Evolutionary conservation across 208 protist genomes (phyloP).

Genomic region (Leishmania major): DNA sequence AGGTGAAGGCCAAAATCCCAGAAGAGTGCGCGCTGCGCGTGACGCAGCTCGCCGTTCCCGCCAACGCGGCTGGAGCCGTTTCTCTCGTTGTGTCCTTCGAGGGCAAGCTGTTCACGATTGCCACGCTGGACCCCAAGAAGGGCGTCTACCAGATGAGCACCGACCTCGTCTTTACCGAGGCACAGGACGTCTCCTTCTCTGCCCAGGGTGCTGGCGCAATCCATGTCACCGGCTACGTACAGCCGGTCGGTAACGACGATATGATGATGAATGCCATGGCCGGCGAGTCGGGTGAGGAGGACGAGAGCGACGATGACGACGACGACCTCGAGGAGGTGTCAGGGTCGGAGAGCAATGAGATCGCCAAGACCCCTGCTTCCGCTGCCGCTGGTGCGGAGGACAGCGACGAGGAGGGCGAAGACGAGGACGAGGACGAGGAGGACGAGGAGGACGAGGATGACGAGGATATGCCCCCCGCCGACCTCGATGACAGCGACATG

Average conservation of each 20-base stretch:
- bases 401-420: conserved; percentile 26
- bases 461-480: conserved; percentile 4
- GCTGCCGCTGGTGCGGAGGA: conserved; percentile 28
- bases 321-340: conserved; percentile 45
- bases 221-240: conserved; percentile 87
- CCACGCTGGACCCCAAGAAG: conserved; percentile 85
- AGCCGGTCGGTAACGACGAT: conserved; percentile 79
- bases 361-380: neutral
- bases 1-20: conserved; percentile 87
- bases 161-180: conserved; percentile 86
- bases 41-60: conserved; percentile 86
- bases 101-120: conserved; percentile 89
- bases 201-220: conserved; percentile 74
- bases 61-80: conserved; percentile 74
- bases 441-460: conserved; percentile 38
- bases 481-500: neutral
- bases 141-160: conserved; percentile 84
- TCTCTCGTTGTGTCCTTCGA: conserved; percentile 80
- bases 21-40: conserved; percentile 84
- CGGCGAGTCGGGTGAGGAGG: conserved; percentile 30
- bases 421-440: conserved; percentile 35
- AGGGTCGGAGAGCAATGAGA: conserved; percentile 40
- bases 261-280: conserved; percentile 54
- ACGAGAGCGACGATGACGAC: conserved; percentile 39
- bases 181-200: conserved; percentile 72